These are phyloP conservation scores for Coccinonectria pachysandricola DNA, from an alignment of 2,329 filamentous ascomycete species.

Conservation along the genomic window DNA sequence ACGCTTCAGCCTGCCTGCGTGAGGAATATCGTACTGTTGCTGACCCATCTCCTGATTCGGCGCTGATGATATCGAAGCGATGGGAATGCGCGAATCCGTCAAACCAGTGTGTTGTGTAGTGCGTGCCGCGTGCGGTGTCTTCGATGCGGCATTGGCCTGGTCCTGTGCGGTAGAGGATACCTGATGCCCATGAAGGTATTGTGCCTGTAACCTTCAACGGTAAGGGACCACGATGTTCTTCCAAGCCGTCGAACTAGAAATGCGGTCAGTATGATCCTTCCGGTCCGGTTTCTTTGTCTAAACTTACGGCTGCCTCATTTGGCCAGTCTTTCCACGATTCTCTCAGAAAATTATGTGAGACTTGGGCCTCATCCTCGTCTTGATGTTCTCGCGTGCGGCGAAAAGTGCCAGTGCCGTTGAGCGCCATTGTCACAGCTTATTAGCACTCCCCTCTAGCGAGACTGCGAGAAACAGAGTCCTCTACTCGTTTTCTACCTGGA, in stretches of 20 bases:
- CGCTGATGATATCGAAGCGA: slow-evolving; percentile 55
- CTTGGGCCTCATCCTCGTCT: slow-evolving; percentile 13
- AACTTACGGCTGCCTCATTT: slow-evolving; percentile 35
- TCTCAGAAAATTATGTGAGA: slow-evolving; percentile 17
- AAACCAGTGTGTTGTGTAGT: slow-evolving; percentile 66
- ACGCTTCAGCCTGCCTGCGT: slow-evolving; percentile 53
- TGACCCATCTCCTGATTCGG: slow-evolving; percentile 18
- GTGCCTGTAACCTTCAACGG: slow-evolving; percentile 51
- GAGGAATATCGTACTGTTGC: slow-evolving; percentile 58
- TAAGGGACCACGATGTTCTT: slow-evolving; percentile 55
- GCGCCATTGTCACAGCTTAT: slow-evolving; percentile 17
- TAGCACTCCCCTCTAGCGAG: too few species aligned
- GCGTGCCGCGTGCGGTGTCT: slow-evolving; percentile 46
- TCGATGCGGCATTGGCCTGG: slow-evolving; percentile 55
- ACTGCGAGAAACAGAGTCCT: too few species aligned
- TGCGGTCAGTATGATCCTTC: not conserved
- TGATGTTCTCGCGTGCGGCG: slow-evolving; percentile 20
- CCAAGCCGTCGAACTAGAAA: slow-evolving; percentile 54
- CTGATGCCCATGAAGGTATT: slow-evolving; percentile 63
- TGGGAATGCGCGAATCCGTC: slow-evolving; percentile 65
- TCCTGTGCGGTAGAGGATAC: slow-evolving; percentile 64
- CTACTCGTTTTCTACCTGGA: too few species aligned
- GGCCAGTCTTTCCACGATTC: slow-evolving; percentile 34
- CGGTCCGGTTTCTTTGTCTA: accelerated
- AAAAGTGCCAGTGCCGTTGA: slow-evolving; percentile 18